Evolutionary conservation across 371 early-diverging fungal species (phyloP).

Genomic region (Paraphysoderma sedebokerense): DNA sequence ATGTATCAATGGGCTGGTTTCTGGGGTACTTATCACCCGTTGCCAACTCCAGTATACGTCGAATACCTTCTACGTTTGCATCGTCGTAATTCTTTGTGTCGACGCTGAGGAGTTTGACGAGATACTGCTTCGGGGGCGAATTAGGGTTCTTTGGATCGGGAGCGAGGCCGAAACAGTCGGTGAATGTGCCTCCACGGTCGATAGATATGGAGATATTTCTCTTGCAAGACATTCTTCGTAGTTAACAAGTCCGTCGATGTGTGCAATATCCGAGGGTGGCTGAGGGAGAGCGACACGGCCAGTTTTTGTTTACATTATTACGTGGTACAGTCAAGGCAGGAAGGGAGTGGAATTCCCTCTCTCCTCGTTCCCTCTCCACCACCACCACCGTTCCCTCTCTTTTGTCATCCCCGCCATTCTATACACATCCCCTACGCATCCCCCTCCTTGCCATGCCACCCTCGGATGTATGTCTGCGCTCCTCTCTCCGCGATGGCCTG

Average conservation of each 20-base stretch:
- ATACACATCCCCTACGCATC: not conserved
- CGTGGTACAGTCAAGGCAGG: no score
- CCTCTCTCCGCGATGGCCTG: no score
- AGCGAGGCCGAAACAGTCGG: slow-evolving; percentile 57
- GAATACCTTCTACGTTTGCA: slow-evolving; percentile 86
- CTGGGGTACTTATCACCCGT: slow-evolving; percentile 54
- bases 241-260: not conserved
- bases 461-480: no score
- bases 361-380: no score
- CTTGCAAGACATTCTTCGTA: not conserved
- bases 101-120: slow-evolving; percentile 71
- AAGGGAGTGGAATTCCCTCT: no score
- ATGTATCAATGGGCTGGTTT: slow-evolving; percentile 52
- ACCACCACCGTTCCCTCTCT: no score
- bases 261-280: no score
- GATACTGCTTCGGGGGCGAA: slow-evolving; percentile 9
- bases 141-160: slow-evolving; percentile 37
- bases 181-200: slow-evolving; percentile 54
- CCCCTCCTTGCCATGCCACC: no score
- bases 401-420: not conserved
- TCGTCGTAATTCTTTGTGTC: slow-evolving; percentile 84
- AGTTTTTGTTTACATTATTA: no score
- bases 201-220: not conserved
- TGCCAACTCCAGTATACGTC: slow-evolving; percentile 48
- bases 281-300: no score